These are phyloP conservation scores for Leucoagaricus sp. DNA, from an alignment of 1,284 basidiomycete species.

Conservation along the genomic window DNA sequence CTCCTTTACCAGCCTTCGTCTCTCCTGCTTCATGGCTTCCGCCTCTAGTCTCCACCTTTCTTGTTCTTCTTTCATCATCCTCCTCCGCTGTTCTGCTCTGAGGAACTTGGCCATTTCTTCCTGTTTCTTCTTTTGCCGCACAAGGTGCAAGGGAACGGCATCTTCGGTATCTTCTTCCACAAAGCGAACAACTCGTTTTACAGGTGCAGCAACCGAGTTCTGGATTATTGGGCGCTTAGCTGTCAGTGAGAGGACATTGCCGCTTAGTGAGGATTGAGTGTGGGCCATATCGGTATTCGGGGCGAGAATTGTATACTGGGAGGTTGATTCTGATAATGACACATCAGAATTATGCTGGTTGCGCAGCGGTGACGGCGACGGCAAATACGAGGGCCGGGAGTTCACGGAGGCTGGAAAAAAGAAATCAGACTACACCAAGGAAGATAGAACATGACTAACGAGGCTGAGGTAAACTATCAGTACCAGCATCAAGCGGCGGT, in stretches of 20 bases:
- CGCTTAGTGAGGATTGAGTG: background rate
- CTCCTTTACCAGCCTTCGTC: constrained; percentile 46
- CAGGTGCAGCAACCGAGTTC: constrained; percentile 24
- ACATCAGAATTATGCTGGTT: constrained; percentile 34
- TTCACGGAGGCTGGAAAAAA: constrained; percentile 22
- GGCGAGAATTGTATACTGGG: constrained; percentile 6
- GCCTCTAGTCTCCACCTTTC: constrained; percentile 45
- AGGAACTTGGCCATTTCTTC: constrained; percentile 73
- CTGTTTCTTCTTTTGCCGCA: constrained; percentile 67
- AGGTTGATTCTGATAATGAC: background rate
- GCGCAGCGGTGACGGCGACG: constrained; percentile 56
- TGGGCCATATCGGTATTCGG: background rate
- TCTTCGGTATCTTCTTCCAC: constrained; percentile 62
- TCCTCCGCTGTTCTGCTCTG: constrained; percentile 55
- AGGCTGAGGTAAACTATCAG: background rate
- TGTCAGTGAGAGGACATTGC: constrained; percentile 6
- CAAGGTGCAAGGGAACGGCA: constrained; percentile 63
- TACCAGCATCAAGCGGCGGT: background rate
- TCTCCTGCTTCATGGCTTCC: constrained; percentile 59
- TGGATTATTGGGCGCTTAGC: constrained; percentile 12
- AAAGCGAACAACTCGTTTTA: constrained; percentile 69
- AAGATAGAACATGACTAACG: constrained; percentile 13
- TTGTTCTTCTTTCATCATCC: constrained; percentile 41
- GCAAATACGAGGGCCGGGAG: constrained; percentile 37
- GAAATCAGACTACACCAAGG: constrained; percentile 11